Conservation (phyloP, 2,329 filamentous ascomycete species). For the Exophiala xenobiotica region DNA sequence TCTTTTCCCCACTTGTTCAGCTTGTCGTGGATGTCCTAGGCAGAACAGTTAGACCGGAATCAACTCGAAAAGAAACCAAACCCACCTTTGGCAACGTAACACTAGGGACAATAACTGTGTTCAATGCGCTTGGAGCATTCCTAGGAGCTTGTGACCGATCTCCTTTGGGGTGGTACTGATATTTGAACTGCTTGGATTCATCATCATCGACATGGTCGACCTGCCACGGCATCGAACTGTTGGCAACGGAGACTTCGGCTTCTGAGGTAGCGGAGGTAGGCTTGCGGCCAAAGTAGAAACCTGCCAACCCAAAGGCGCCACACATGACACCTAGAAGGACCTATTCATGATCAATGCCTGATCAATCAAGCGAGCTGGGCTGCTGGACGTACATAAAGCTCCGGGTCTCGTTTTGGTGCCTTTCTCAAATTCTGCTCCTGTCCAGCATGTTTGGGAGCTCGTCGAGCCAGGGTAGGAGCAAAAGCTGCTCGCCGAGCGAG, state of each 20-base stretch:
- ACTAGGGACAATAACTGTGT: slow-evolving; percentile 90
- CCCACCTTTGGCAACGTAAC: slow-evolving; percentile 81
- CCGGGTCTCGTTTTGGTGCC: slow-evolving; percentile 68
- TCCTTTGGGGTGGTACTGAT: slow-evolving; percentile 82
- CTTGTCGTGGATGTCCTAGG: slow-evolving; percentile 83
- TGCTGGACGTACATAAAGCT: slow-evolving; percentile 64
- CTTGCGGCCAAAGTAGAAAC: slow-evolving; percentile 76
- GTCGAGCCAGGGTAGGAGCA: slow-evolving; percentile 1
- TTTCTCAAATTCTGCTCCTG: slow-evolving; percentile 50
- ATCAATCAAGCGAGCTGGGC: slow-evolving; percentile 1
- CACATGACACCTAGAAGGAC: slow-evolving; percentile 90
- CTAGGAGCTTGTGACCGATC: slow-evolving; percentile 72
- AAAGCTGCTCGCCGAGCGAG: slow-evolving; percentile 12
- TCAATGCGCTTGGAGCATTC: slow-evolving; percentile 91
- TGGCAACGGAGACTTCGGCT: slow-evolving; percentile 69
- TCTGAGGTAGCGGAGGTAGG: slow-evolving; percentile 86
- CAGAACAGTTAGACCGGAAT: slow-evolving; percentile 5
- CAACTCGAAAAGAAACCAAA: not conserved
- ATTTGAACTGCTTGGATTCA: slow-evolving; percentile 64
- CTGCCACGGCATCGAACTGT: slow-evolving; percentile 90
- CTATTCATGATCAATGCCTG: slow-evolving; percentile 48
- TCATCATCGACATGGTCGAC: slow-evolving; percentile 61
- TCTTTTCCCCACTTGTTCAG: slow-evolving; percentile 99
- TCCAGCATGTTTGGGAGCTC: slow-evolving; percentile 37
- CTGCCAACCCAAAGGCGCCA: slow-evolving; percentile 80